Base-by-base conservation (phyloP, 345 rosid genomes). In the Hirschfeldia incana region DNA sequence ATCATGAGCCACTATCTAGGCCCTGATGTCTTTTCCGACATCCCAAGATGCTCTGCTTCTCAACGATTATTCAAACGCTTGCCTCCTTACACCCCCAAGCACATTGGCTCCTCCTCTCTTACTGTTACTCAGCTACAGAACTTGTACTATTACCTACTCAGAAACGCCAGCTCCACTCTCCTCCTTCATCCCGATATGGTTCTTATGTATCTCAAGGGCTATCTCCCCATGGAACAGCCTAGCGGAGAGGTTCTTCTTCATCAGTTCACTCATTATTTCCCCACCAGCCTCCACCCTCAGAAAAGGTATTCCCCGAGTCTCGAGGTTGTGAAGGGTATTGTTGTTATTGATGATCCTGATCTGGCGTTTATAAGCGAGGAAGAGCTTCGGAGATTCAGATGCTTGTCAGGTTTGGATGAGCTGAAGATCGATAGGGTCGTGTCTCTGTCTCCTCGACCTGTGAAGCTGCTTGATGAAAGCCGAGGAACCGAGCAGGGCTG, bases 11-110 rank as follows among this genome's bases (percentile, higher is more conserved):
- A 81, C 74, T 90, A 85, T 63, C 69, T 90, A 76, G 92, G 92
- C 74, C 94, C 94, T 67, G 94, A 88, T 83, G 79, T 90, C 64
- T 87, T 69, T 73, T 86, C 87, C 67, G 94, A 88, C 83, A 83
- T 81, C 67, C 91, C 91, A 77, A 84, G 90, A 77, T 60, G 79
- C 72, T 90, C 94, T 6, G 88, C 86, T 2, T 81, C 82, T 74
- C 86, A 85, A 49, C 83, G 94, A 84, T 49, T 85, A 75, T 85
- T 86, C 4, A 53, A 69, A 76, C 68, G 65, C 59, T 76, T 80
- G 61, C 87, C 87, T 2, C 94, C 92, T 11, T 90, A 87, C 81
- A 83, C 88, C 44, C 73, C 72, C 16, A 87, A 81, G 6, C 85
- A 87, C 76, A 72, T 90, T 21, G 89, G 92, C 26, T 28, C 78